These are phyloP conservation scores for Diversispora epigaea DNA, from an alignment of 192 early-diverging fungal genomes.

Conservation along the genomic window DNA sequence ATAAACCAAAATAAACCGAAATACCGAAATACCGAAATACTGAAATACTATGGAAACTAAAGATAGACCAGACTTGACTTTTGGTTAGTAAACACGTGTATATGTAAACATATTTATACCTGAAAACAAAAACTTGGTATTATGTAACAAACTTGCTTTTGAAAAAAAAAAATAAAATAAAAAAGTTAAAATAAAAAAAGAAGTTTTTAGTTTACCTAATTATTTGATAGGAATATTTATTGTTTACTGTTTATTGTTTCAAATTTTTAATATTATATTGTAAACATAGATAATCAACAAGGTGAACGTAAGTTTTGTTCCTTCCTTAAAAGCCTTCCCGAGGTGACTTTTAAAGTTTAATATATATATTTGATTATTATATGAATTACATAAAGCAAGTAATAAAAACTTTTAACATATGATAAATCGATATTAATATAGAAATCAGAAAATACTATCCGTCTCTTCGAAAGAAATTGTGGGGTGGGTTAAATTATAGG, in stretches of 20 bases:
- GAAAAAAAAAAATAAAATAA: constrained; percentile 13
- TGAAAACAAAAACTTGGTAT: constrained; percentile 28
- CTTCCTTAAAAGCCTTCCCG: constrained; percentile 58
- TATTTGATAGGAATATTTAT: not conserved
- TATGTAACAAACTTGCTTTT: not conserved
- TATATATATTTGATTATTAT: not conserved
- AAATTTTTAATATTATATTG: not conserved
- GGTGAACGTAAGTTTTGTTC: constrained; percentile 45
- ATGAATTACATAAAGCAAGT: not conserved
- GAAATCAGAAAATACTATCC: constrained; percentile 59
- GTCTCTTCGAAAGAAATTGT: constrained; percentile 70
- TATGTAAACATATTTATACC: not conserved
- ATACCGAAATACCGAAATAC: too few species aligned
- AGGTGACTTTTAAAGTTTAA: constrained; percentile 35
- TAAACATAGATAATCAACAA: constrained; percentile 40
- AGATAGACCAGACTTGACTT: constrained; percentile 53
- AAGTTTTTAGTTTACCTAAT: not conserved
- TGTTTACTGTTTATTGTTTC: too few species aligned
- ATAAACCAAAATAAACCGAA: too few species aligned
- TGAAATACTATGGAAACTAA: constrained; percentile 9
- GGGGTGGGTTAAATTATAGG: constrained; percentile 41
- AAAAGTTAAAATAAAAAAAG: not conserved
- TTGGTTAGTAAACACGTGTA: constrained; percentile 38
- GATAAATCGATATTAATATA: constrained; percentile 31
- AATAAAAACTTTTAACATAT: not conserved